Percentiles rank a stretch among this genome's conserved stretches.
Evolutionary conservation across 148 eudicot species (phyloP).

Genomic region (Arbutus unedo): DNA sequence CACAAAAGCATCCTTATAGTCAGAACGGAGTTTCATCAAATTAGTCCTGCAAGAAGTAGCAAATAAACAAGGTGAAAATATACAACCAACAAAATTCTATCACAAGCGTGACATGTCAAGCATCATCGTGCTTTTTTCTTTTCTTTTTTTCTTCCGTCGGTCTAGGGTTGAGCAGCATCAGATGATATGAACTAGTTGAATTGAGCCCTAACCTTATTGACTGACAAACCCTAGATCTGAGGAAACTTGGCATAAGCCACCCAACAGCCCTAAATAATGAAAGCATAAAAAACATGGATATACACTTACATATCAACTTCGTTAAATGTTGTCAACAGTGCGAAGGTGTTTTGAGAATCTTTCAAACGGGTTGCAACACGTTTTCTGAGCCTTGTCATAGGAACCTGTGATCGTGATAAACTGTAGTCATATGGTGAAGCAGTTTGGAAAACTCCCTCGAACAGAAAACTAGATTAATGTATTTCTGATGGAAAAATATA

Average conservation of each 20-base stretch:
- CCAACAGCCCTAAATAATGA: neutral
- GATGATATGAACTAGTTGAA: neutral
- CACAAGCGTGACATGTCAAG: neutral
- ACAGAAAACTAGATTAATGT: neutral
- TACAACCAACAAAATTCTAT: neutral
- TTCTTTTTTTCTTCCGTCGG: neutral
- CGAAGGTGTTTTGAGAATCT: slow-evolving; percentile 95
- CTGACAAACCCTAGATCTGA: neutral
- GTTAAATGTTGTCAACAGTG: slow-evolving; percentile 87
- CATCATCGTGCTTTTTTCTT: neutral
- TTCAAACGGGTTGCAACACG: slow-evolving; percentile 91
- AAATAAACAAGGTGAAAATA: neutral
- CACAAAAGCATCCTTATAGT: slow-evolving; percentile 80
- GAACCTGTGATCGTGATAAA: slow-evolving; percentile 50
- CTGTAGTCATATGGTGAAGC: neutral
- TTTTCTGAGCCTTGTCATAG: slow-evolving; percentile 94
- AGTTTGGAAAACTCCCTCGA: neutral
- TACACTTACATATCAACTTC: slow-evolving; percentile 89
- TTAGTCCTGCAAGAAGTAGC: slow-evolving; percentile 53
- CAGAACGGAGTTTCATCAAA: slow-evolving; percentile 91
- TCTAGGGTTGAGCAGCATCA: slow-evolving; percentile 8
- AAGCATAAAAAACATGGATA: neutral
- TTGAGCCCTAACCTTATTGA: neutral
- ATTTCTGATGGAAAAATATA: neutral
- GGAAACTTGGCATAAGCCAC: slow-evolving; percentile 11